A percentile compares a stretch with the other conserved stretches of the same genome.
Evolutionary conservation across 192 early-diverging fungal species (phyloP).

Genomic region (Tieghemiomyces parasiticus): DNA sequence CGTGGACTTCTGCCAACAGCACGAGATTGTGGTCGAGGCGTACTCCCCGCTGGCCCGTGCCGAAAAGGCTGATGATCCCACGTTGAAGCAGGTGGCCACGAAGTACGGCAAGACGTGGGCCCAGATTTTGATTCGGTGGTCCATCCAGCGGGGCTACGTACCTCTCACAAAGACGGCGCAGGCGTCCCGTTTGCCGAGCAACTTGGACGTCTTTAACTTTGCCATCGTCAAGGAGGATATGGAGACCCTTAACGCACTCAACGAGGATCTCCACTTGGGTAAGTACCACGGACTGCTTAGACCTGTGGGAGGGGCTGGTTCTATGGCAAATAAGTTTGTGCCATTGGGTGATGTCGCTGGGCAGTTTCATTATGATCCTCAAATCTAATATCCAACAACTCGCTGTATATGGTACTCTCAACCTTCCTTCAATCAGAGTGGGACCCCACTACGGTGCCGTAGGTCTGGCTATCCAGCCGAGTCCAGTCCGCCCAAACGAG

Average conservation of each 20-base stretch:
- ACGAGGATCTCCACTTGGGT: slow-evolving; percentile 31
- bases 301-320: too few species aligned
- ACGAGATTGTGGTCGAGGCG: slow-evolving; percentile 36
- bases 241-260: slow-evolving; percentile 31
- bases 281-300: slow-evolving; percentile 12
- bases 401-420: too few species aligned
- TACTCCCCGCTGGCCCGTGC: slow-evolving; percentile 38
- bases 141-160: slow-evolving; percentile 36
- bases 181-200: slow-evolving; percentile 34
- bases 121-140: slow-evolving; percentile 27
- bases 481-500: too few species aligned
- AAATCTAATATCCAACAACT: too few species aligned
- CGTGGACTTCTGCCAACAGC: slow-evolving; percentile 22
- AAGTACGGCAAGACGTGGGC: slow-evolving; percentile 37
- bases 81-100: slow-evolving; percentile 26
- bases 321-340: too few species aligned
- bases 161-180: slow-evolving; percentile 38
- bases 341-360: too few species aligned
- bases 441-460: too few species aligned
- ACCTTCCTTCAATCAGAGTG: too few species aligned
- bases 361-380: too few species aligned
- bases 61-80: slow-evolving; percentile 29
- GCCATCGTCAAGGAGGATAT: slow-evolving; percentile 37
- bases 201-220: slow-evolving; percentile 41
- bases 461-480: too few species aligned